Conservation (phyloP, 2,329 filamentous ascomycete genomes). For the Phaeosphaeriaceae sp. region DNA sequence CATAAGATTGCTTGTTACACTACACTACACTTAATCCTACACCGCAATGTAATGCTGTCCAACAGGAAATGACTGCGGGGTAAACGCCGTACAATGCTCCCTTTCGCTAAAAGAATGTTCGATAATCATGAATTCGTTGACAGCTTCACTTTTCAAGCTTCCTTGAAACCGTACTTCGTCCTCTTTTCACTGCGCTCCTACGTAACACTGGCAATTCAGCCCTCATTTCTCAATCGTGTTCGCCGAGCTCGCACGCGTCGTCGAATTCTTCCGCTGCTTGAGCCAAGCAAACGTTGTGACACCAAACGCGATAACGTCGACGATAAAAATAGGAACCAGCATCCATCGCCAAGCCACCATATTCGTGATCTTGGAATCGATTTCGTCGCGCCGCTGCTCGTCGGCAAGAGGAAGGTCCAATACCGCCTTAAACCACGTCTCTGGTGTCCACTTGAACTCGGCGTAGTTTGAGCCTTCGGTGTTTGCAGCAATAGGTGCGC, state of each 20-base stretch:
- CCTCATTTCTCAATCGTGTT: constrained; percentile 25
- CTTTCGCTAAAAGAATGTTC: neutral
- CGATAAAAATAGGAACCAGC: constrained; percentile 36
- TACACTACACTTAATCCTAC: neutral
- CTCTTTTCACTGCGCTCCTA: neutral
- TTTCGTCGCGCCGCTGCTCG: constrained; percentile 17
- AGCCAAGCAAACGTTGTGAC: constrained; percentile 24
- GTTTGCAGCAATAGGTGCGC: constrained; percentile 24
- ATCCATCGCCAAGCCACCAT: constrained; percentile 46
- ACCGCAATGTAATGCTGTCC: neutral
- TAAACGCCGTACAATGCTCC: neutral
- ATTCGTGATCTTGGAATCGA: constrained; percentile 27
- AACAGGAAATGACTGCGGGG: neutral
- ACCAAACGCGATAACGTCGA: constrained; percentile 27
- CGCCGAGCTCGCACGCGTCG: constrained; percentile 8
- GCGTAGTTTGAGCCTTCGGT: constrained; percentile 28
- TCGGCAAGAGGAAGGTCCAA: constrained; percentile 35
- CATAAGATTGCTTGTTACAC: neutral
- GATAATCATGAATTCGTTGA: neutral
- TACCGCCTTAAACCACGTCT: constrained; percentile 43
- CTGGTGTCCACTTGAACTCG: constrained; percentile 39
- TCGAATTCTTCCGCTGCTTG: constrained; percentile 26
- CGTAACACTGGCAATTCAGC: neutral
- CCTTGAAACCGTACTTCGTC: no score
- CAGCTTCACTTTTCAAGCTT: no score